Conservation (phyloP, 352 stramenopile species). For the Pythium dissotocum region DNA sequence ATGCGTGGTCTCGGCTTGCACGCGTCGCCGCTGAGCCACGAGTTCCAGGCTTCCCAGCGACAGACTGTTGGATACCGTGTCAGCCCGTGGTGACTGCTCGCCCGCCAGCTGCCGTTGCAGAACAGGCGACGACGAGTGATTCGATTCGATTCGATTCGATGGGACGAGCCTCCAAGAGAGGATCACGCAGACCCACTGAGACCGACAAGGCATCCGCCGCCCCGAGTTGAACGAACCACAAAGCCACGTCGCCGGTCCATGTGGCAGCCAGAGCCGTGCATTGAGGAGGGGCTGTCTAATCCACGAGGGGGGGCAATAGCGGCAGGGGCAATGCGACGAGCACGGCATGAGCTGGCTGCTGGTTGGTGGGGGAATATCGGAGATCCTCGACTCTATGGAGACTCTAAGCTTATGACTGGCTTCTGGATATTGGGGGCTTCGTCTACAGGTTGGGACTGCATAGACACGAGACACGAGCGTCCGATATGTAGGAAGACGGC, state of each 20-base stretch:
- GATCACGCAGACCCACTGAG: not conserved
- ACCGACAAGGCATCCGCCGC: not conserved
- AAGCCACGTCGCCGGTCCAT: not conserved
- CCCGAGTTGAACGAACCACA: not conserved
- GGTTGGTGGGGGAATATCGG: too few relatives aligned
- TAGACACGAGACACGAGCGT: too few relatives aligned
- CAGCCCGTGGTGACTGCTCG: not conserved
- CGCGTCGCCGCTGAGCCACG: not conserved
- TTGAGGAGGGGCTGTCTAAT: not conserved
- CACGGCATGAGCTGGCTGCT: too few relatives aligned
- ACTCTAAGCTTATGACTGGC: too few relatives aligned
- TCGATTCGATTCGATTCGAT: not conserved
- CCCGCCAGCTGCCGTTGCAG: not conserved
- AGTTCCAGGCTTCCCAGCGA: not conserved
- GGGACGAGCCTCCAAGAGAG: too few relatives aligned
- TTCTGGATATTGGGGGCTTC: too few relatives aligned
- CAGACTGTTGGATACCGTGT: not conserved
- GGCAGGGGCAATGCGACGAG: too few relatives aligned
- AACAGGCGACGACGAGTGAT: not conserved
- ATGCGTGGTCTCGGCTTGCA: not conserved
- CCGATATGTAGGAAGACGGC: too few relatives aligned
- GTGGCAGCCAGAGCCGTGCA: not conserved
- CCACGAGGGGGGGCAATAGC: not conserved
- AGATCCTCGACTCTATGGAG: too few relatives aligned
- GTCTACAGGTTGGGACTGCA: too few relatives aligned